phyloP scores from a whole-genome alignment of 140 eudicot species.

The Flaveria floridana region DNA sequence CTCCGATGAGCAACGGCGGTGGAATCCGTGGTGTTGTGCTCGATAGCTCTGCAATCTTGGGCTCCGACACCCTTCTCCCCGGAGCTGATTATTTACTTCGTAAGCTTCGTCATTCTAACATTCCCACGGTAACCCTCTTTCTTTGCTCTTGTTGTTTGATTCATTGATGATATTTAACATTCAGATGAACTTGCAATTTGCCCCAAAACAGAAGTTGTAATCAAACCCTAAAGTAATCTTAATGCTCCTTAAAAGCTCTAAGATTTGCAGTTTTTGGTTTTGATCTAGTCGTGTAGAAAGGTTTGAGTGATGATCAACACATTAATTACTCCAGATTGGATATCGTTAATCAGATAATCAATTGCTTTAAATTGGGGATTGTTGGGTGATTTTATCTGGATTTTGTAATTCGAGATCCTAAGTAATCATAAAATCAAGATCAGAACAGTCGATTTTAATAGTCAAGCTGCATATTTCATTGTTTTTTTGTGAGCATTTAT shows the following conservation, averaged over 20 bases:
- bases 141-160: background rate
- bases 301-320: no score
- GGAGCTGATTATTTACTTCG: constrained; percentile 58
- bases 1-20: constrained; percentile 16
- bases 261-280: background rate
- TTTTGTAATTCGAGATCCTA: background rate
- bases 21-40: constrained; percentile 56
- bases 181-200: background rate
- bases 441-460: background rate
- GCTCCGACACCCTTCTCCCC: constrained; percentile 29
- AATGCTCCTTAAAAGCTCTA: background rate
- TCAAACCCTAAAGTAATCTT: background rate
- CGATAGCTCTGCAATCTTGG: constrained; percentile 49
- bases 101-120: constrained; percentile 68
- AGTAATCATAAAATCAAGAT: background rate
- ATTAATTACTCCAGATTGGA: no score
- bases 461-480: no score
- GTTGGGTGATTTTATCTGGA: background rate
- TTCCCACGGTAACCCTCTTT: constrained; percentile 48
- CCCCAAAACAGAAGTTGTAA: background rate
- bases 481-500: background rate
- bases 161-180: background rate
- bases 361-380: background rate
- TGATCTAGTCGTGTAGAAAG: no score
- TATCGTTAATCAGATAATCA: background rate